Conservation (phyloP, 2,329 filamentous ascomycete genomes). For the Fusarium sambucinum region DNA sequence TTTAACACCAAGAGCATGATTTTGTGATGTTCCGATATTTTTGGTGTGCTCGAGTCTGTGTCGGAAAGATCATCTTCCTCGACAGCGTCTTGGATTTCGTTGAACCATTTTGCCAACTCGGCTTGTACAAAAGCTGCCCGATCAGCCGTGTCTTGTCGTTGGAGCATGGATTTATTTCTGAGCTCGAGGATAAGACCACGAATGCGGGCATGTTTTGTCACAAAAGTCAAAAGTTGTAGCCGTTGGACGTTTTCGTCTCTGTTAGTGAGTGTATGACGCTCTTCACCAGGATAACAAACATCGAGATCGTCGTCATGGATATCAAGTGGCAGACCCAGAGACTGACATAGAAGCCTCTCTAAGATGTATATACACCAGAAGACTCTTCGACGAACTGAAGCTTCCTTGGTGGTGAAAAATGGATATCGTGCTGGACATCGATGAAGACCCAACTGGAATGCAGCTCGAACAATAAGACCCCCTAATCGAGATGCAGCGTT, state of each 20-base stretch:
- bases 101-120: constrained; percentile 64
- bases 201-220: constrained; percentile 62
- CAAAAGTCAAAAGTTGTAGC: constrained; percentile 54
- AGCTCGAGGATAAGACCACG: constrained; percentile 65
- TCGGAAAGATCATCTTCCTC: constrained; percentile 52
- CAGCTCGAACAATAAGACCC: constrained; percentile 66
- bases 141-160: constrained; percentile 58
- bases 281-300: constrained; percentile 65
- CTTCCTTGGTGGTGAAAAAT: constrained; percentile 61
- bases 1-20: constrained; percentile 59
- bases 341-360: constrained; percentile 67
- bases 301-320: constrained; percentile 69
- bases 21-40: constrained; percentile 53
- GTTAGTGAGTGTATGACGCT: constrained; percentile 54
- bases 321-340: constrained; percentile 66
- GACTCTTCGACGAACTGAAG: constrained; percentile 62
- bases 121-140: constrained; percentile 61
- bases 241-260: constrained; percentile 42
- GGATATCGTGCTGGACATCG: constrained; percentile 66
- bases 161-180: constrained; percentile 63
- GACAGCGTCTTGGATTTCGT: constrained; percentile 63
- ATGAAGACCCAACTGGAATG: constrained; percentile 69
- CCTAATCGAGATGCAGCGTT: constrained; percentile 69
- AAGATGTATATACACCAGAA: constrained; percentile 70
- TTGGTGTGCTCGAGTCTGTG: not conserved